Evolutionary conservation across 1,284 basidiomycete genomes (phyloP).

Genomic region (Stereum hirsutum): DNA sequence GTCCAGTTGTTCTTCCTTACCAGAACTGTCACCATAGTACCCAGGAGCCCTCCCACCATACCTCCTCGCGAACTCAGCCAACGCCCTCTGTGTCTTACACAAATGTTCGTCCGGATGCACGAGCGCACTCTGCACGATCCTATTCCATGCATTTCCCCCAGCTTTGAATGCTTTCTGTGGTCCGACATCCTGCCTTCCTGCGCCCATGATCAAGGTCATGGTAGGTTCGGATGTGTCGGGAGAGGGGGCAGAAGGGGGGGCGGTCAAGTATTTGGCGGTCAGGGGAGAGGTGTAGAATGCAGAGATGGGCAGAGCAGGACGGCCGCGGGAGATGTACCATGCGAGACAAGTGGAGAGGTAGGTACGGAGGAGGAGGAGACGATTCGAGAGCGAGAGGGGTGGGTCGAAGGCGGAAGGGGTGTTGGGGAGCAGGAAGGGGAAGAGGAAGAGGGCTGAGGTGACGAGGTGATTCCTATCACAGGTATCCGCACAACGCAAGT

Average conservation of each 20-base stretch:
- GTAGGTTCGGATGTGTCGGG: no score
- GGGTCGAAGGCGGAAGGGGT: constrained; percentile 11
- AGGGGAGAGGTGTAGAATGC: constrained; percentile 23
- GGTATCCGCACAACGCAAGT: no score
- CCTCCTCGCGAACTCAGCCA: constrained; percentile 40
- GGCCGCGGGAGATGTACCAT: constrained; percentile 29
- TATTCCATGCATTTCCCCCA: constrained; percentile 42
- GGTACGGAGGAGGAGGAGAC: constrained; percentile 25
- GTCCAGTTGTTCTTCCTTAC: constrained; percentile 36
- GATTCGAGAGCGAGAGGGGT: constrained; percentile 16
- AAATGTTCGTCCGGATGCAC: constrained; percentile 56
- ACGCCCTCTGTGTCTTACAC: constrained; percentile 46
- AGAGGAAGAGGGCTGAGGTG: constrained; percentile 35
- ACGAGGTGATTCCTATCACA: constrained; percentile 38
- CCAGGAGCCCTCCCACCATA: constrained; percentile 36
- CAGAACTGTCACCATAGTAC: constrained; percentile 18
- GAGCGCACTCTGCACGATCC: constrained; percentile 39
- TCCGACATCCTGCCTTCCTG: no score
- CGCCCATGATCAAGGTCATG: no score
- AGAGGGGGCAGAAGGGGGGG: no score
- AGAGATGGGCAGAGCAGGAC: constrained; percentile 23
- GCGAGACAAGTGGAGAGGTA: constrained; percentile 27
- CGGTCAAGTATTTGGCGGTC: constrained; percentile 7
- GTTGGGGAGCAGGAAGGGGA: constrained; percentile 20
- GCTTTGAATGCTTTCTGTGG: no score